A percentile compares a stretch with the other conserved stretches of the same genome.
Evolutionary conservation across 495 filamentous ascomycete genomes (phyloP).

Genomic region (Darksidea phi): DNA sequence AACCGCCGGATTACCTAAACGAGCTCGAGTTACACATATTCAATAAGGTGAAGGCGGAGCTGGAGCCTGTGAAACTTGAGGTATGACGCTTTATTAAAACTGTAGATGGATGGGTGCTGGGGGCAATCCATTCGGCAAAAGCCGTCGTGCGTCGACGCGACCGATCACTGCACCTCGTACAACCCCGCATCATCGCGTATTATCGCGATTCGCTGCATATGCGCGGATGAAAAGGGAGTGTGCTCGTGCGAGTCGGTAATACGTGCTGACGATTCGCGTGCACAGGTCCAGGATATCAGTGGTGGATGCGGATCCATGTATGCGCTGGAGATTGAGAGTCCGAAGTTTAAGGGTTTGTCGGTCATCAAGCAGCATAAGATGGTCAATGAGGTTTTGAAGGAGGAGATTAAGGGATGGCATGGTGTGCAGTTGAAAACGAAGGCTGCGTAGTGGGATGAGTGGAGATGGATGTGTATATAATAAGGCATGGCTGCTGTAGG

Average conservation of each 20-base stretch:
- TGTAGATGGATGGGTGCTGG: no score
- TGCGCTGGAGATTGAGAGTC: slow-evolving; percentile 65
- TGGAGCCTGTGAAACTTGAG: slow-evolving; percentile 49
- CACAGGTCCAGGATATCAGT: slow-evolving; percentile 69
- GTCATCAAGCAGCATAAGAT: slow-evolving; percentile 72
- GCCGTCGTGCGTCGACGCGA: no score
- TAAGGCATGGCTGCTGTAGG: no score
- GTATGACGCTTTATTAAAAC: no score
- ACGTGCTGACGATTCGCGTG: not conserved
- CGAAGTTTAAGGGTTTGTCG: slow-evolving; percentile 61
- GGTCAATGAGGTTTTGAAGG: slow-evolving; percentile 65
- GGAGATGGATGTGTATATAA: slow-evolving; percentile 1
- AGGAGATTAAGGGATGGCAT: slow-evolving; percentile 73
- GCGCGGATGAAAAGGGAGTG: no score
- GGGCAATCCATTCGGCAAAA: no score
- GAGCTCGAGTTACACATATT: slow-evolving; percentile 52
- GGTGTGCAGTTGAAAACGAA: slow-evolving; percentile 68
- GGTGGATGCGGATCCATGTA: slow-evolving; percentile 81
- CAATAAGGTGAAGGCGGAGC: slow-evolving; percentile 46
- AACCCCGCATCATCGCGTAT: no score
- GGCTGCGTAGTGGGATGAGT: slow-evolving; percentile 6
- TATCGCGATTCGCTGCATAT: no score
- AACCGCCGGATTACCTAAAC: slow-evolving; percentile 52
- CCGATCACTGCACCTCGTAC: no score
- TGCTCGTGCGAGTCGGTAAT: no score